phyloP scores from a whole-genome alignment of 257 asterid genomes.

The Rhazya stricta region DNA sequence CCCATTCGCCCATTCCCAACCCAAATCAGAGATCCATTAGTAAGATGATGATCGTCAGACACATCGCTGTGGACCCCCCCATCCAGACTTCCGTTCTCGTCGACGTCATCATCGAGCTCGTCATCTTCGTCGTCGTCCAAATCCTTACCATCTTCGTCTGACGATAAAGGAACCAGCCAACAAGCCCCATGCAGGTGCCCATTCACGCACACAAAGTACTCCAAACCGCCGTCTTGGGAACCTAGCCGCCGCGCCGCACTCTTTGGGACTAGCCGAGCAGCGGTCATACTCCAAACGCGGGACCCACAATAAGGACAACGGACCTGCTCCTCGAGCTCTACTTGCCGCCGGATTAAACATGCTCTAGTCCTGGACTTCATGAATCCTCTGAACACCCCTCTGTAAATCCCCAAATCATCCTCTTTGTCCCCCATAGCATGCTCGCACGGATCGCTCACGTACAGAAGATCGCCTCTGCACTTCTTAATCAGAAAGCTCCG shows the following conservation, averaged over 20 bases:
- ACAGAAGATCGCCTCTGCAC: constrained; percentile 61
- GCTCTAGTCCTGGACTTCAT: constrained; percentile 65
- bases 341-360: constrained; percentile 44
- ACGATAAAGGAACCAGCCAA: constrained; percentile 65
- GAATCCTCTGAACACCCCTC: constrained; percentile 75
- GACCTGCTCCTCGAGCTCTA: constrained; percentile 42
- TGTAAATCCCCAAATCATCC: constrained; percentile 54
- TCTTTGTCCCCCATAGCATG: constrained; percentile 31
- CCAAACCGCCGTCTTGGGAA: constrained; percentile 53
- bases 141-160: constrained; percentile 32
- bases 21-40: background rate
- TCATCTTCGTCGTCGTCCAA: background rate
- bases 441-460: constrained; percentile 88
- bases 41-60: background rate
- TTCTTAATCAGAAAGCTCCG: constrained; percentile 53
- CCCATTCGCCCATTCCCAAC: background rate
- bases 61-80: background rate
- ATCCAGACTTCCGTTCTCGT: background rate
- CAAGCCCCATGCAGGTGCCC: constrained; percentile 83
- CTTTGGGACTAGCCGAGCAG: constrained; percentile 62
- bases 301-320: constrained; percentile 75
- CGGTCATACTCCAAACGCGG: constrained; percentile 86
- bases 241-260: constrained; percentile 70
- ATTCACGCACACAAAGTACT: constrained; percentile 76
- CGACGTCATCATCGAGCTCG: background rate